phyloP scores from a whole-genome alignment of 495 filamentous ascomycete species.

The Aspergillus sclerotiicarbonarius region DNA sequence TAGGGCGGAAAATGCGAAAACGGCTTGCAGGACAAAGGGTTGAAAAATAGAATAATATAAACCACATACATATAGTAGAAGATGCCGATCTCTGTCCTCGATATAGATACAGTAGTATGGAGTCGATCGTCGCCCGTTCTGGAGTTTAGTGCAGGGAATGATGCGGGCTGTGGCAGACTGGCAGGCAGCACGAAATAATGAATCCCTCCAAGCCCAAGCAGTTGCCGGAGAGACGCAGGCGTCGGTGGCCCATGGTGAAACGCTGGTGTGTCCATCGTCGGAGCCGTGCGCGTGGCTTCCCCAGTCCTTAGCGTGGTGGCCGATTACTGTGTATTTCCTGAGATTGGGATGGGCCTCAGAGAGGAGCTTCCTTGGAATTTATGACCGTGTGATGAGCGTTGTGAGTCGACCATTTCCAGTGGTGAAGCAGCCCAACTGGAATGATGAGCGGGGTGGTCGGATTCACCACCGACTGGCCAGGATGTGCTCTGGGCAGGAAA shows the following conservation, averaged over 20 bases:
- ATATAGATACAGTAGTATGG: background rate
- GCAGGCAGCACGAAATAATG: background rate
- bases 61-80: background rate
- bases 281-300: constrained; percentile 25
- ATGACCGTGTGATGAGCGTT: too few species aligned
- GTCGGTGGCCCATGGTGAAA: constrained; percentile 31
- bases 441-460: too few species aligned
- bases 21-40: background rate
- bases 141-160: background rate
- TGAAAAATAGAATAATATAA: background rate
- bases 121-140: too few species aligned
- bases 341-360: too few species aligned
- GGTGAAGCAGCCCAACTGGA: too few species aligned
- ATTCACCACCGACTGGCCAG: too few species aligned
- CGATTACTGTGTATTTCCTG: too few species aligned
- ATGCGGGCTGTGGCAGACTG: background rate
- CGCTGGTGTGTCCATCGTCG: constrained; percentile 38
- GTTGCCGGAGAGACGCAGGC: constrained; percentile 38
- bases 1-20: background rate
- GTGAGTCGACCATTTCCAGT: too few species aligned
- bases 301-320: constrained; percentile 9
- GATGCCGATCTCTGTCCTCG: background rate
- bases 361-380: too few species aligned
- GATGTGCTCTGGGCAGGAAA: too few species aligned
- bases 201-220: constrained; percentile 6